Base-by-base conservation (phyloP, 2,329 filamentous ascomycete genomes). In the Colletotrichum magnum region DNA sequence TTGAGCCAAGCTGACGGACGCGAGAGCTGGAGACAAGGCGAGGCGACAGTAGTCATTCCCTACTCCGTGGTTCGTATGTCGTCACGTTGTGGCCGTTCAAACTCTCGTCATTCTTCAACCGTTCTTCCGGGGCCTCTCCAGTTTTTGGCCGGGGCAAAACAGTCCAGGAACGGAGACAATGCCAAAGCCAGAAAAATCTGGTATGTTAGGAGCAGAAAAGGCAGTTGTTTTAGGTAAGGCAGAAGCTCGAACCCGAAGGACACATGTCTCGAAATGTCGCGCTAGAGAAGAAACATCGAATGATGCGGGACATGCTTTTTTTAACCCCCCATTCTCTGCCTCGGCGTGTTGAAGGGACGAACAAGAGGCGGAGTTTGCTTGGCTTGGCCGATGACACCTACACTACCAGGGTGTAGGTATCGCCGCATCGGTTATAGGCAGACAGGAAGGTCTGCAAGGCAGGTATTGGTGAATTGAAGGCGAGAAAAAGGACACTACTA, bases 271-370 rank as follows among this genome's bases (percentile, higher is more conserved):
- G 58, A 54, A 12, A 28, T 36, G 28, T 15, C 16, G 48, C 39
- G 60, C 53, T 48, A 65, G 48, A 39, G 24, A 26, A 60, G 61
- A 66, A 69, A 66, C 62, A 45, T 60, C 15, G 54, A 60, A 56
- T 51, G 66, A 60, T 21, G 18, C 50, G 36, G n/a, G n/a, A 59
- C 53, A 48, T 36, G 51, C 47, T 58, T 65, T 64, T 48, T 52
- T 32, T 28, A 4, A 47, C 15, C 9, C 16, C 48, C 43, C 48
- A 12, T n/a, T 65, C 47, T 45, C 32, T 65, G 60, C 57, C 65
- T 54, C 54, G 36, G 48, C 5, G 1, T 13, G 41, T 10, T 47
- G 21, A 56, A 51, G 39, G 39, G 43, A 47, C n/a, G 51, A 48
- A 54, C 41, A 56, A 68, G 59, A 51, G 43, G 26, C n/a, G 32